Percentiles rank a stretch among this genome's conserved stretches.
Conservation (phyloP, 1,284 basidiomycete genomes). For the Xanthoconium separans region DNA sequence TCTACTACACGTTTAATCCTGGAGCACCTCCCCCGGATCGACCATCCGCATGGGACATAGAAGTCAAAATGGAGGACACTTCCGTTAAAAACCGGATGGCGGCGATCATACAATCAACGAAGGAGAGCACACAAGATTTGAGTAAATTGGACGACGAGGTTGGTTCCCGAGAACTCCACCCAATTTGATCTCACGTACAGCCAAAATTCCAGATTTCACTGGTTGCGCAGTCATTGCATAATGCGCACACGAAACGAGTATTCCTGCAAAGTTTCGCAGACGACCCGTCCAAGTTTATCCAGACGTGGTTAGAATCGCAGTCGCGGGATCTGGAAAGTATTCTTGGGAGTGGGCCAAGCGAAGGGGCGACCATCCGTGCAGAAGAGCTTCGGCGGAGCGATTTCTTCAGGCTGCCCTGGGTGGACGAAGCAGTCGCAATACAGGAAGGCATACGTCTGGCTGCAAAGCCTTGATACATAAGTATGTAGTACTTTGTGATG, state of each 20-base stretch:
- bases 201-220: slow-evolving; percentile 59
- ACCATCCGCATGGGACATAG: slow-evolving; percentile 81
- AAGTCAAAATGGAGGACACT: slow-evolving; percentile 87
- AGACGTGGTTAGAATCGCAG: slow-evolving; percentile 90
- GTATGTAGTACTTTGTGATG: too few relatives aligned
- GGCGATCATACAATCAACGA: slow-evolving; percentile 71
- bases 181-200: slow-evolving; percentile 14
- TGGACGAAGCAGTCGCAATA: slow-evolving; percentile 65
- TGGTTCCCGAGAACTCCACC: slow-evolving; percentile 12
- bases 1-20: slow-evolving; percentile 79
- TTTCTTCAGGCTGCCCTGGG: slow-evolving; percentile 90
- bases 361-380: slow-evolving; percentile 77
- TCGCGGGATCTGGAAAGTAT: slow-evolving; percentile 87
- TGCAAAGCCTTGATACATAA: slow-evolving; percentile 39
- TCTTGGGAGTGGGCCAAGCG: slow-evolving; percentile 82
- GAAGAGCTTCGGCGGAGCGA: slow-evolving; percentile 89
- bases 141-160: slow-evolving; percentile 87
- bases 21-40: slow-evolving; percentile 56
- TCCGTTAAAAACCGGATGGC: slow-evolving; percentile 75
- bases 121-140: slow-evolving; percentile 68
- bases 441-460: slow-evolving; percentile 55
- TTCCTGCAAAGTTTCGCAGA: slow-evolving; percentile 85
- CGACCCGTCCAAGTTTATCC: slow-evolving; percentile 80
- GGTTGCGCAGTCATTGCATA: slow-evolving; percentile 80
- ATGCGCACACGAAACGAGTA: slow-evolving; percentile 82